These are phyloP conservation scores for Fusarium nygamai DNA, from an alignment of 2,329 filamentous ascomycete genomes.

Conservation along the genomic window DNA sequence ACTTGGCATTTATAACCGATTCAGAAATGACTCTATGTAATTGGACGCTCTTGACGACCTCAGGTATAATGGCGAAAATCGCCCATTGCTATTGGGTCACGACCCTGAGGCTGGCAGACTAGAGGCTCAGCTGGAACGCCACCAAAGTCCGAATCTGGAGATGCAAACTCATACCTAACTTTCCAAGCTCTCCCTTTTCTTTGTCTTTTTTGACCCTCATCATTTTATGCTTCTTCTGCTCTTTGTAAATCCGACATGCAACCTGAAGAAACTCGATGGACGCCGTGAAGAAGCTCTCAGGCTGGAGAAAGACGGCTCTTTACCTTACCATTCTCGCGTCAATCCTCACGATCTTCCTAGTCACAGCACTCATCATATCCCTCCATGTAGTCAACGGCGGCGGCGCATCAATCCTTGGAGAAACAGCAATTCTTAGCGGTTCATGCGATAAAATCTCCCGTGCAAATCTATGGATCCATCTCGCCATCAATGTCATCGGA, in stretches of 20 bases:
- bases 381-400: neutral
- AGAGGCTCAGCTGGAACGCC: neutral
- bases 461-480: neutral
- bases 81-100: neutral
- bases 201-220: neutral
- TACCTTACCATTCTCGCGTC: neutral
- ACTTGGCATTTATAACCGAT: neutral
- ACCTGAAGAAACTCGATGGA: neutral
- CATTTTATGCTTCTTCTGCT: neutral
- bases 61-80: neutral
- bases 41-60: rapidly evolving
- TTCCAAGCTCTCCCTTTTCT: neutral
- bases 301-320: neutral
- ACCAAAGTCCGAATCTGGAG: neutral
- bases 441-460: neutral
- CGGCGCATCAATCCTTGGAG: neutral
- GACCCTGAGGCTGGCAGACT: neutral
- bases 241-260: neutral
- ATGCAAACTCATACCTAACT: neutral
- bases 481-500: neutral
- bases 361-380: neutral
- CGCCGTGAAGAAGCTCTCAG: neutral
- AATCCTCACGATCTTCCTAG: neutral
- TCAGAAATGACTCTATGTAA: rapidly evolving
- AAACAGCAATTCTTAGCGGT: neutral